Base-by-base conservation (phyloP, 2,329 filamentous ascomycete genomes). In the Penicillium sp. region DNA sequence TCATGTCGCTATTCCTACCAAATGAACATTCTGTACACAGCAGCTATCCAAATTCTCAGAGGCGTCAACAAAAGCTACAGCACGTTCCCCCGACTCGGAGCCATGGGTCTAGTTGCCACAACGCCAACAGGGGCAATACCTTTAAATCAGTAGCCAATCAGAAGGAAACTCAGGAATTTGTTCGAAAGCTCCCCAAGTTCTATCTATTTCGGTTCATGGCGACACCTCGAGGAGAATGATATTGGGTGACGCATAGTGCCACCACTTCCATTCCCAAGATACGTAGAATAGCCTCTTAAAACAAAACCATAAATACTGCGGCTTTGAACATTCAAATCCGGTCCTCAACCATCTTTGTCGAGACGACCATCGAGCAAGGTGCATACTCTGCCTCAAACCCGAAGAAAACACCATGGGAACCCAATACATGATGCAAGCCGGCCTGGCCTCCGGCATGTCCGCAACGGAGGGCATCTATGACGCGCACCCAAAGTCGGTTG, bases 351-450 rank as follows among this genome's bases (percentile, higher is more conserved):
- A 14, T 22, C 22, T 46, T n/a, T 31, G 43, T 46, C 2, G 9
- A 46, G 43, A 46, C 16, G 24, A 31, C 41, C 22, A 10, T 16
- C 16, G 14, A 31, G n/a, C 16, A 33, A 47, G 44, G 27, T 19
- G 13, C 6, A 39, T 40, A 37, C 36, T 27, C 41, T 24, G 19
- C 11, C 18, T 35, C 14, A 51, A 16, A 16, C 19, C n/a, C 19
- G 2, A 39, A 10, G 13, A 40, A 19, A 24, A 31, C n/a, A 47
- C 5, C 16, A 65, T 66, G 63, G 59, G 66, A 54, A 62, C 64
- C 9, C 66, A 70, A 54, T 66, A 66, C 46, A 62, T 66, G 49
- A 58, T 70, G 37, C 68, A 70, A 56, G 54, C 53, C 35, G 63
- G 66, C 11, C 59, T 68, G 18, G 59, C 64, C 51, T 41, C 59